These are phyloP conservation scores for Fallopia convolvulus DNA, from an alignment of 148 eudicot species.

Conservation along the genomic window DNA sequence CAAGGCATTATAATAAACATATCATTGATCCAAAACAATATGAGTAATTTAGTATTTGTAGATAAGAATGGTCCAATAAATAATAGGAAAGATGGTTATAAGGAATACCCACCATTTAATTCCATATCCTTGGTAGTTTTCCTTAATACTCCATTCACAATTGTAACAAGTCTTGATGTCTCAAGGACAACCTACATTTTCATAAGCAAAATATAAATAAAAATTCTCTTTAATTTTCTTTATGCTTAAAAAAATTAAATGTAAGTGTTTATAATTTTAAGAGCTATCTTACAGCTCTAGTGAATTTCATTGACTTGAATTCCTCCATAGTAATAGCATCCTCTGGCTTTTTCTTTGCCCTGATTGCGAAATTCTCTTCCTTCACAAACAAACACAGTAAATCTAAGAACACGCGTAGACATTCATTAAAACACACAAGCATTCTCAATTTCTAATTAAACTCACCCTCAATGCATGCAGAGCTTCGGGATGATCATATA, in stretches of 20 bases:
- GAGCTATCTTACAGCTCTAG: slow-evolving; percentile 65
- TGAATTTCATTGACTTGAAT: slow-evolving; percentile 80
- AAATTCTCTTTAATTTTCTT: too few relatives aligned
- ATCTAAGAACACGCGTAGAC: background rate
- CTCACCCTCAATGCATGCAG: slow-evolving; percentile 83
- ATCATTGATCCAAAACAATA: too few relatives aligned
- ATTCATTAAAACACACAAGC: too few relatives aligned
- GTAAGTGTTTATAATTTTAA: background rate
- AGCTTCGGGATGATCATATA: slow-evolving; percentile 85
- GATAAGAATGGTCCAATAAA: too few relatives aligned
- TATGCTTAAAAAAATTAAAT: background rate
- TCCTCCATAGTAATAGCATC: slow-evolving; percentile 71
- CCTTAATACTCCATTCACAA: slow-evolving; percentile 93
- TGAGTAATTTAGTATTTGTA: too few relatives aligned
- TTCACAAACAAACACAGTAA: slow-evolving; percentile 15
- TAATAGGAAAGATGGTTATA: background rate
- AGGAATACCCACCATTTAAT: slow-evolving; percentile 69
- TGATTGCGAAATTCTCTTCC: slow-evolving; percentile 82
- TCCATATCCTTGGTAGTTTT: slow-evolving; percentile 91
- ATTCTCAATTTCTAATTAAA: background rate
- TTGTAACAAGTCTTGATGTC: slow-evolving; percentile 86
- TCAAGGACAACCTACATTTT: slow-evolving; percentile 76
- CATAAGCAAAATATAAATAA: background rate
- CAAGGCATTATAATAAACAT: too few relatives aligned
- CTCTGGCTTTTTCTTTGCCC: slow-evolving; percentile 59